phyloP scores from a whole-genome alignment of 2,329 filamentous ascomycete species.

The Blumeria hordei region DNA sequence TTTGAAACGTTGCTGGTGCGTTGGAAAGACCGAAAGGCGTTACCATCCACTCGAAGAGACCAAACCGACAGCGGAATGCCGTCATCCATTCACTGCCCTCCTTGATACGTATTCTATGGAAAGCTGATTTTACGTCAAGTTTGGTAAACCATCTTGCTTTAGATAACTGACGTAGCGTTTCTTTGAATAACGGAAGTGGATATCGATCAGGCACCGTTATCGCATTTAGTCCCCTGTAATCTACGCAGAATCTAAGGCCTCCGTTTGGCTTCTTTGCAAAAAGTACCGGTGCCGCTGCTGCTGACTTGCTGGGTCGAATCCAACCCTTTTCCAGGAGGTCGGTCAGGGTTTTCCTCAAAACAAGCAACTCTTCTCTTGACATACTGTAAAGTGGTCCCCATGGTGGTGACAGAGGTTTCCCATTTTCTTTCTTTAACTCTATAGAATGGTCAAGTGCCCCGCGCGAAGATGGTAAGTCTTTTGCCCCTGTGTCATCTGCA shows the following conservation, averaged over 20 bases:
- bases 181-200: background rate
- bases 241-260: background rate
- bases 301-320: background rate
- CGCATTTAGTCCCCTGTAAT: no score
- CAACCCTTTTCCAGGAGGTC: background rate
- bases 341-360: background rate
- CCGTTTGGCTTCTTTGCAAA: background rate
- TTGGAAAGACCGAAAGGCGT: background rate
- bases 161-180: background rate
- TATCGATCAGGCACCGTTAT: background rate
- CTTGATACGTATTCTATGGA: background rate
- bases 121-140: background rate
- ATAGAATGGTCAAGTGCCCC: background rate
- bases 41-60: background rate
- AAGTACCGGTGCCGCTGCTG: background rate
- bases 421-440: background rate
- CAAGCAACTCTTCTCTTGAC: background rate
- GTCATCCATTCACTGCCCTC: conserved; percentile 1
- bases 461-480: background rate
- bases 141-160: background rate
- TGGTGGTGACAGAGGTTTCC: background rate
- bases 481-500: background rate
- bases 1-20: background rate
- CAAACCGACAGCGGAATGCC: background rate
- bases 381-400: background rate